Percentiles rank a stretch among this genome's conserved stretches.
These are phyloP conservation scores for Eudorina sp. DNA, from an alignment of 139 green algal species.

Conservation along the genomic window DNA sequence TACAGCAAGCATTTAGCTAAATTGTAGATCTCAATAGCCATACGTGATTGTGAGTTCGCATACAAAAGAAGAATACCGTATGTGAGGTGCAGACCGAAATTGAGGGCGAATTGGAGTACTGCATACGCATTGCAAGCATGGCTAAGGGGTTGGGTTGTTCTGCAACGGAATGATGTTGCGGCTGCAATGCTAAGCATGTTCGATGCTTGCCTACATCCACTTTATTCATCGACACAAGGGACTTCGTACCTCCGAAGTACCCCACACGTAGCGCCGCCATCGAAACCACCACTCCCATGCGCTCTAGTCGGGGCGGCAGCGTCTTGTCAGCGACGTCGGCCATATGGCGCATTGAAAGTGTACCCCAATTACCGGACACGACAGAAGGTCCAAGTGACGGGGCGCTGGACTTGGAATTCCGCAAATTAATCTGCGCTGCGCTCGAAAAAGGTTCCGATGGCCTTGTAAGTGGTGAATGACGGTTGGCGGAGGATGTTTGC, in stretches of 20 bases:
- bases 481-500: neutral
- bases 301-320: conserved; percentile 59
- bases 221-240: too few species aligned
- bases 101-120: too few species aligned
- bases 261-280: conserved; percentile 73
- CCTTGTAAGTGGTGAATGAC: neutral
- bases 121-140: too few species aligned
- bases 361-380: neutral
- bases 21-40: too few species aligned
- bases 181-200: too few species aligned
- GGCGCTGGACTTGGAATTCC: neutral
- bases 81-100: too few species aligned
- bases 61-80: too few species aligned
- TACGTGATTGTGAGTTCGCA: too few species aligned
- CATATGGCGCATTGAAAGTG: neutral
- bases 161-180: too few species aligned
- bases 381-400: neutral
- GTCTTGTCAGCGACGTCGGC: neutral
- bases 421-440: neutral
- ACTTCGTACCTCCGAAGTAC: conserved; percentile 61
- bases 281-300: conserved; percentile 71
- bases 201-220: too few species aligned
- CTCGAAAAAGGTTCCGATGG: neutral
- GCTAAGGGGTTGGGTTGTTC: too few species aligned
- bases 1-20: too few species aligned